Evolutionary conservation across 73 alveolate genomes (phyloP).

Genomic region (Symbiodinium pilosum): DNA sequence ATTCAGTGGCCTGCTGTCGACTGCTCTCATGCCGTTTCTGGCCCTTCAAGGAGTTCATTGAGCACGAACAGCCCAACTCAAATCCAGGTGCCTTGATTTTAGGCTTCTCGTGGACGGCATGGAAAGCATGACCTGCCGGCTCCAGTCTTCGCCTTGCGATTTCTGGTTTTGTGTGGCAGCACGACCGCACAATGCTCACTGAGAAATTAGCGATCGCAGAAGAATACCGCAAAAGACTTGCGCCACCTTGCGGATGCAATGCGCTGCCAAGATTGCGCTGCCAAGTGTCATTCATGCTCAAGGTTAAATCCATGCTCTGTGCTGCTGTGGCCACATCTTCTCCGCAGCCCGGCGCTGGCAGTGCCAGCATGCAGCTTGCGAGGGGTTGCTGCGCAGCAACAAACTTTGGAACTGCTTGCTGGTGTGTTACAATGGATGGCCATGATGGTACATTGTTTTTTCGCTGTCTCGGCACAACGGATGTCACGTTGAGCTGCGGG

Average conservation of each 20-base stretch:
- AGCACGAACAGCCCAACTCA: too few species aligned
- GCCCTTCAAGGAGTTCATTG: too few species aligned
- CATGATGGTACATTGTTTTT: too few species aligned
- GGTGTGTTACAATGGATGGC: too few species aligned
- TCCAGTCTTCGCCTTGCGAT: slow-evolving; percentile 61
- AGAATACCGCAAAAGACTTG: slow-evolving; percentile 59
- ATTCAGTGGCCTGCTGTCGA: not conserved
- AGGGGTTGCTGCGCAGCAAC: too few species aligned
- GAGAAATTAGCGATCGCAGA: slow-evolving; percentile 46
- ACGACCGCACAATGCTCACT: not conserved
- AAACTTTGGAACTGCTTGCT: too few species aligned
- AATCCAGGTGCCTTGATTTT: slow-evolving; percentile 9
- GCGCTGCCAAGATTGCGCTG: not conserved
- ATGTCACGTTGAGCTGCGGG: too few species aligned
- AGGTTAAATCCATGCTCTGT: too few species aligned
- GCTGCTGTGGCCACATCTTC: slow-evolving; percentile 2
- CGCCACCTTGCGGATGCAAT: slow-evolving; percentile 9
- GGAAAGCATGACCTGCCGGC: slow-evolving; percentile 93
- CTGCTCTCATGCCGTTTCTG: not conserved
- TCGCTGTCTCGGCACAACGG: too few species aligned
- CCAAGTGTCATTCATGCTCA: too few species aligned
- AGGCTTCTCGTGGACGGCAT: slow-evolving; percentile 78
- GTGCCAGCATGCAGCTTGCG: slow-evolving; percentile 41
- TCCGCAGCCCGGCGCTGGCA: slow-evolving; percentile 74
- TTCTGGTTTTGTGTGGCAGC: not conserved